Conservation (phyloP, 2,329 filamentous ascomycete genomes). For the Amylocarpus encephaloides region DNA sequence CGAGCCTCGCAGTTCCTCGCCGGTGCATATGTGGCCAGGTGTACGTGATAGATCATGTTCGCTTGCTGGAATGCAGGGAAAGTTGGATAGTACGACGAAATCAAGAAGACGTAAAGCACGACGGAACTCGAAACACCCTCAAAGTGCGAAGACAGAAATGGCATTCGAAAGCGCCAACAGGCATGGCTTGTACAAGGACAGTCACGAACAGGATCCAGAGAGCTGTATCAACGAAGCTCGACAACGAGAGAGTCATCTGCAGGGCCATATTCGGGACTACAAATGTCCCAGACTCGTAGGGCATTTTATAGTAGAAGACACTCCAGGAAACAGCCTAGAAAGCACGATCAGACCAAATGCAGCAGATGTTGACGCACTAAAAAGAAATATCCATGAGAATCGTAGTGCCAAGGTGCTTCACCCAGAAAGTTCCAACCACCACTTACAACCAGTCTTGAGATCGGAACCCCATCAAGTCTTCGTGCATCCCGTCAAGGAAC, state of each 20-base stretch:
- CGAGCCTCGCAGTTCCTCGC: constrained; percentile 28
- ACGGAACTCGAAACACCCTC: constrained; percentile 12
- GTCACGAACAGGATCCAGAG: too few relatives aligned
- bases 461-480: constrained; percentile 28
- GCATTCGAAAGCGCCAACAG: too few relatives aligned
- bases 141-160: constrained; percentile 6
- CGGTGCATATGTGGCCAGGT: constrained; percentile 21
- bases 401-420: background rate
- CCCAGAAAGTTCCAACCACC: constrained; percentile 13
- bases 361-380: background rate
- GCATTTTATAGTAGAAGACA: too few relatives aligned
- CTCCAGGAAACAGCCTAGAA: too few relatives aligned
- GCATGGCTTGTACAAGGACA: too few relatives aligned
- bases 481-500: constrained; percentile 28
- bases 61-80: background rate
- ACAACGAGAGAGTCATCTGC: too few relatives aligned
- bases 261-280: too few relatives aligned
- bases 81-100: background rate
- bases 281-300: too few relatives aligned
- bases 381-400: too few relatives aligned
- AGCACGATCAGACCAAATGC: background rate
- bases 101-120: constrained; percentile 10
- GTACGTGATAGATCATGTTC: constrained; percentile 17
- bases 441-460: constrained; percentile 21
- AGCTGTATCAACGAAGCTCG: too few relatives aligned